Conservation (phyloP, 2,329 filamentous ascomycete species). For the Fusarium globosum region DNA sequence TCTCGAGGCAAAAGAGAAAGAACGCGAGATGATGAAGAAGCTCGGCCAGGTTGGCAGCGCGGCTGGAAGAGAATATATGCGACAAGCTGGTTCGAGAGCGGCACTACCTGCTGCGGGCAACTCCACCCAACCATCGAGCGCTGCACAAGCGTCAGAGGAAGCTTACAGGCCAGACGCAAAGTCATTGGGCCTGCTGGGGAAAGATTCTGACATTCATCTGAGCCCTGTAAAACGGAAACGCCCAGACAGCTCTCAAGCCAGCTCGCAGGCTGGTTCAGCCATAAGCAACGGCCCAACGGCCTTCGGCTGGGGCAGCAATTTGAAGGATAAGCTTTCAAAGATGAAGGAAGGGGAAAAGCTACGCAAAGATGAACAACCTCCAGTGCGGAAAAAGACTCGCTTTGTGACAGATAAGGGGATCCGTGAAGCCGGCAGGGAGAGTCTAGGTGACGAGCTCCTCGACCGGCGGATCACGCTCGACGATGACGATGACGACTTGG, state of each 20-base stretch:
- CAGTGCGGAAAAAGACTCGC: conserved; percentile 78
- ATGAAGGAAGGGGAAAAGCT: conserved; percentile 72
- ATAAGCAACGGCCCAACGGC: conserved; percentile 43
- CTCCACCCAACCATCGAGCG: conserved; percentile 32
- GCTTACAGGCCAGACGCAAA: conserved; percentile 56
- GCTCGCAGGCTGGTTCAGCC: conserved; percentile 52
- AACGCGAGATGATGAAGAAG: conserved; percentile 76
- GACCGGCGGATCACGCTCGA: conserved; percentile 51
- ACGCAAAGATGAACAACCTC: conserved; percentile 50
- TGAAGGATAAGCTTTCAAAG: conserved; percentile 66
- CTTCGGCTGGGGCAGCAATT: conserved; percentile 67
- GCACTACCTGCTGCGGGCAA: conserved; percentile 17
- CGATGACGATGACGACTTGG: conserved; percentile 64
- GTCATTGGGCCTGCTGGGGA: conserved; percentile 48
- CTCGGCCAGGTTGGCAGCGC: conserved; percentile 73
- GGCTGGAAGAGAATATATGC: conserved; percentile 78
- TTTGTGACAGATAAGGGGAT: conserved; percentile 84
- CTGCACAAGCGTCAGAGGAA: conserved; percentile 41
- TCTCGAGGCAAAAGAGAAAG: conserved; percentile 75
- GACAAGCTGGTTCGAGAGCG: conserved; percentile 45
- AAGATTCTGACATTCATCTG: conserved; percentile 62
- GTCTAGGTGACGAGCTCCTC: conserved; percentile 66
- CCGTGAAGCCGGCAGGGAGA: conserved; percentile 79
- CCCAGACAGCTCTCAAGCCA: conserved; percentile 53
- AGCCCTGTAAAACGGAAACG: conserved; percentile 72